A percentile compares a stretch with the other conserved stretches of the same genome.
phyloP scores from a whole-genome alignment of 2,329 filamentous ascomycete species.

The Colletotrichum melonis region DNA sequence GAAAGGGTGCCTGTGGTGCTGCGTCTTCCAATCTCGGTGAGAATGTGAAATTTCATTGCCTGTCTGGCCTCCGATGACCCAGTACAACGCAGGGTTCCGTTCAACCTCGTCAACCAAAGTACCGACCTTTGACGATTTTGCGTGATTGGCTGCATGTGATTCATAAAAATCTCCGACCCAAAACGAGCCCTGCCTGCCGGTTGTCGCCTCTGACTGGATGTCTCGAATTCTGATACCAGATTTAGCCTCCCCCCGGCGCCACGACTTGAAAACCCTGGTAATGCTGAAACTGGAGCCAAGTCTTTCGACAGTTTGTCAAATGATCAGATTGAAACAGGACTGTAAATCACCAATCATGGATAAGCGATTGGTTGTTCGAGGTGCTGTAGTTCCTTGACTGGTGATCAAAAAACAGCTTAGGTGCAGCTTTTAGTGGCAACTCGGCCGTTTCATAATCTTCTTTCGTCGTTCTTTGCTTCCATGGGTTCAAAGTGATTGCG shows the following conservation, averaged over 20 bases:
- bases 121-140: background rate
- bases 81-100: background rate
- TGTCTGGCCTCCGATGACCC: background rate
- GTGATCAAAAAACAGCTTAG: slow-evolving; percentile 24
- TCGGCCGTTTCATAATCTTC: slow-evolving; percentile 29
- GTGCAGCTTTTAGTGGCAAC: slow-evolving; percentile 7
- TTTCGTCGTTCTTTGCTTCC: slow-evolving; percentile 22
- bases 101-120: slow-evolving; percentile 3
- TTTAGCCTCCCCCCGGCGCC: slow-evolving; percentile 20
- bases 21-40: background rate
- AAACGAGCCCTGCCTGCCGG: slow-evolving; percentile 13
- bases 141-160: slow-evolving; percentile 17
- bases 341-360: background rate
- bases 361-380: background rate
- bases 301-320: slow-evolving; percentile 3
- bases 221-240: slow-evolving; percentile 21
- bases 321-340: slow-evolving; percentile 11
- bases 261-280: slow-evolving; percentile 1
- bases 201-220: slow-evolving; percentile 16
- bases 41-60: background rate
- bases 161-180: slow-evolving; percentile 30
- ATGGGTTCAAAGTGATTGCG: background rate
- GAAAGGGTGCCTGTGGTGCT: background rate
- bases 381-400: slow-evolving; percentile 7
- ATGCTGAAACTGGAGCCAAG: slow-evolving; percentile 31